Conservation (phyloP, 2,329 filamentous ascomycete genomes). For the Ambrosiella beaveri region DNA sequence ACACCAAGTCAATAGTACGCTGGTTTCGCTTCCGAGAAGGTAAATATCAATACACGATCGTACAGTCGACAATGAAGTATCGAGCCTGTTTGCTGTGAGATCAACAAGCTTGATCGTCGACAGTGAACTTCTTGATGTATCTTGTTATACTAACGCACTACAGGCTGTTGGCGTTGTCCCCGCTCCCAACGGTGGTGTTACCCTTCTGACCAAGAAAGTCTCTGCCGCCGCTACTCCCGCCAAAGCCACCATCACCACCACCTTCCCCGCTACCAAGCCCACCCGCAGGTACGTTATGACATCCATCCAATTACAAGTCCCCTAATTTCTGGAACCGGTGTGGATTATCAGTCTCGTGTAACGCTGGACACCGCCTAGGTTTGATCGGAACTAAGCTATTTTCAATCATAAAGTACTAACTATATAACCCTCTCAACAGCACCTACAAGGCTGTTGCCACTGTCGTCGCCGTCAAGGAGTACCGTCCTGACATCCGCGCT, state of each 20-base stretch:
- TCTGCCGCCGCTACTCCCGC: constrained; percentile 56
- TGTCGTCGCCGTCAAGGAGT: constrained; percentile 65
- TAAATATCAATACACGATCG: constrained; percentile 24
- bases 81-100: neutral
- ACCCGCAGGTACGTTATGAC: constrained; percentile 42
- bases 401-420: neutral
- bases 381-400: neutral
- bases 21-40: constrained; percentile 88
- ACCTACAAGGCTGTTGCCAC: constrained; percentile 80
- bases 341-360: neutral
- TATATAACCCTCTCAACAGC: constrained; percentile 28
- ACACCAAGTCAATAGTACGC: constrained; percentile 46
- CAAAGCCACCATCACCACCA: constrained; percentile 43
- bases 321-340: too few species aligned
- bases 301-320: too few species aligned
- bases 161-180: constrained; percentile 69
- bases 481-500: constrained; percentile 63
- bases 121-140: too few species aligned
- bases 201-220: constrained; percentile 71
- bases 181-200: constrained; percentile 62
- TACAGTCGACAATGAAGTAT: neutral
- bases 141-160: constrained; percentile 5
- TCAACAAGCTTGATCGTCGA: neutral
- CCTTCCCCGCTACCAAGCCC: constrained; percentile 54
- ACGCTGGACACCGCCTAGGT: neutral